phyloP scores from a whole-genome alignment of 495 filamentous ascomycete species.

The Diplogelasinospora grovesii region DNA sequence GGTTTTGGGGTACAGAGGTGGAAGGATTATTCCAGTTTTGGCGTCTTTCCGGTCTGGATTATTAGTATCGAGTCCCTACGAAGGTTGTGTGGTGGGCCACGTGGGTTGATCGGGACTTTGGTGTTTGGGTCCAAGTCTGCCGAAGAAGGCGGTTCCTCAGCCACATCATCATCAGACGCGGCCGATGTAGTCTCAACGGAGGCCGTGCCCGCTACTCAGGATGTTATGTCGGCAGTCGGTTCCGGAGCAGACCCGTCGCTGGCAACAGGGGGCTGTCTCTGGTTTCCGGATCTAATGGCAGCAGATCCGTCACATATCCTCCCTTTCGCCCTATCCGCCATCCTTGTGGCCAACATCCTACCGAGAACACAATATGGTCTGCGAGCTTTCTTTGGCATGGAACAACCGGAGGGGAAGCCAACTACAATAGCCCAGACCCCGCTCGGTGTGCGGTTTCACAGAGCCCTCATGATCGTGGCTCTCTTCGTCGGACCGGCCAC shows the following conservation, averaged over 20 bases:
- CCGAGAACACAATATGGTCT: constrained; percentile 13
- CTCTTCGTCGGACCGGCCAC: constrained; percentile 42
- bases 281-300: constrained; percentile 70
- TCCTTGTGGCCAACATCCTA: constrained; percentile 39
- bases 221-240: not conserved
- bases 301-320: constrained; percentile 65
- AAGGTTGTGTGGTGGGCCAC: constrained; percentile 51
- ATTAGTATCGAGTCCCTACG: constrained; percentile 60
- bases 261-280: constrained; percentile 68
- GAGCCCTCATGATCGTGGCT: constrained; percentile 31
- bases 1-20: constrained; percentile 45
- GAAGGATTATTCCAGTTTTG: constrained; percentile 38
- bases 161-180: not conserved
- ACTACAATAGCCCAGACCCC: not conserved
- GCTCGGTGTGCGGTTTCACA: constrained; percentile 20
- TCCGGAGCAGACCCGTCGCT: constrained; percentile 7
- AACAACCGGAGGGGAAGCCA: not conserved
- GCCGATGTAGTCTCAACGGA: not conserved
- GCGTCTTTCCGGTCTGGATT: constrained; percentile 63
- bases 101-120: constrained; percentile 45
- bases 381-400: constrained; percentile 13
- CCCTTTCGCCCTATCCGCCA: constrained; percentile 49
- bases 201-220: too few relatives aligned
- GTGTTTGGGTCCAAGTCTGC: constrained; percentile 11
- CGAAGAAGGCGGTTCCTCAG: not conserved